Percentiles rank a stretch among this genome's conserved stretches.
Evolutionary conservation across 1,139 yeast species (phyloP).

Genomic region (Nakaseomyces uthaithaninus): DNA sequence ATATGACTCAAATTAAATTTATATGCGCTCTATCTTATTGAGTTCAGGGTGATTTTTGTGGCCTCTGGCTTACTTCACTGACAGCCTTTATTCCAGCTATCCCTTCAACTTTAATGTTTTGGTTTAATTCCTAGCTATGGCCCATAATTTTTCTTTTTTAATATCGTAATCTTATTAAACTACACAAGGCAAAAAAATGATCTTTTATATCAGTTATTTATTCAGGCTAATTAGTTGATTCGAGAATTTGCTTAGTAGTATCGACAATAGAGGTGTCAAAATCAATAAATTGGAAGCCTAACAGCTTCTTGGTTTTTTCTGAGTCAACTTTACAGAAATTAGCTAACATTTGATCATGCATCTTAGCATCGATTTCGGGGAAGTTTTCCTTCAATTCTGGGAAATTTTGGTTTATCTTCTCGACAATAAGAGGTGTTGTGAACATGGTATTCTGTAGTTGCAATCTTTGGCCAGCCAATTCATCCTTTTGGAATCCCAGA

Average conservation of each 20-base stretch:
- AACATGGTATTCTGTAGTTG: conserved; percentile 30
- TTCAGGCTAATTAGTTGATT: no score
- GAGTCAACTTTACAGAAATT: conserved; percentile 8
- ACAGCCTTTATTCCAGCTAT: no score
- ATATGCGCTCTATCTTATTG: no score
- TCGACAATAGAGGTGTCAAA: conserved; percentile 8
- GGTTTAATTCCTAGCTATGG: no score
- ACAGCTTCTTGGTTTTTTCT: conserved; percentile 6
- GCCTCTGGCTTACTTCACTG: no score
- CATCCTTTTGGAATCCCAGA: conserved; percentile 34
- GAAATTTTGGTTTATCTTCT: conserved; percentile 32
- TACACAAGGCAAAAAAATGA: background rate
- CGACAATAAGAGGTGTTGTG: conserved; percentile 28
- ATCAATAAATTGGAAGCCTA: conserved; percentile 8
- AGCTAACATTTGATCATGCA: background rate
- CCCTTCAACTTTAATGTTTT: no score
- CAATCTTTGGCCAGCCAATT: conserved; percentile 31
- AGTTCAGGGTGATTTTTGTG: no score
- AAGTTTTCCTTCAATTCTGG: conserved; percentile 33
- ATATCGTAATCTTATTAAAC: no score
- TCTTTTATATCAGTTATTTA: background rate
- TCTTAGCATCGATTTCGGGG: conserved; percentile 11
- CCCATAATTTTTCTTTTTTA: no score
- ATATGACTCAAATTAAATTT: no score
- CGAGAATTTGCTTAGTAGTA: conserved; percentile 8